A percentile compares a stretch with the other conserved stretches of the same genome.
phyloP scores from a whole-genome alignment of 2,329 filamentous ascomycete species.

The Neonectria coccinea region DNA sequence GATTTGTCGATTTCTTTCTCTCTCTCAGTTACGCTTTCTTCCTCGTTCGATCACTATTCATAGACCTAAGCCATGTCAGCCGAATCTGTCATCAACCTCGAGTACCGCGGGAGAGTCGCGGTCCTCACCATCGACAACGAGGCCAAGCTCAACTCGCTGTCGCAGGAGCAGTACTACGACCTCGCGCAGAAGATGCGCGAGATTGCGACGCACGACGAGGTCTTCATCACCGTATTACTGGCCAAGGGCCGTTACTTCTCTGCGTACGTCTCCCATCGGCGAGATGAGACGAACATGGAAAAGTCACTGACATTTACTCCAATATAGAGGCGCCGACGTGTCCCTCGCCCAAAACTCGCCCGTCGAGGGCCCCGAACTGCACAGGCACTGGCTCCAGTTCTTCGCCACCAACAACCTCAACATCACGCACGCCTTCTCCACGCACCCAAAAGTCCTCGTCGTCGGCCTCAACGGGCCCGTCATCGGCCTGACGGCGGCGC shows the following conservation, averaged over 20 bases:
- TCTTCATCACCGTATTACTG: constrained; percentile 86
- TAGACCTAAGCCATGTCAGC: constrained; percentile 28
- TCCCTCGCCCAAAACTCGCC: constrained; percentile 62
- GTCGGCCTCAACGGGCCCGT: constrained; percentile 92
- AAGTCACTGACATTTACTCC: constrained; percentile 17
- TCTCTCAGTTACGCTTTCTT: neutral
- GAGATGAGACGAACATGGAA: neutral
- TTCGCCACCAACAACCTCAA: constrained; percentile 92
- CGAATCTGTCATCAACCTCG: constrained; percentile 50
- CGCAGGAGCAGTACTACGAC: constrained; percentile 78
- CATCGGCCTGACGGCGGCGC: constrained; percentile 86
- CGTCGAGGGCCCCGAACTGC: constrained; percentile 52
- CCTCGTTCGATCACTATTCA: neutral
- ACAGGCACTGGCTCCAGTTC: constrained; percentile 70
- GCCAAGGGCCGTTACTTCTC: constrained; percentile 89
- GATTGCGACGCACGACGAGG: constrained; percentile 81
- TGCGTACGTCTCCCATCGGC: constrained; percentile 68
- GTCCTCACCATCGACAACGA: constrained; percentile 88
- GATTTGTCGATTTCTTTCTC: neutral
- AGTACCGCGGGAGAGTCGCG: constrained; percentile 61
- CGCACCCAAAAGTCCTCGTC: constrained; percentile 93
- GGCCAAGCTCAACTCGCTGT: constrained; percentile 88
- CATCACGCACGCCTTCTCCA: constrained; percentile 89
- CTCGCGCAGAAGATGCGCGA: constrained; percentile 80
- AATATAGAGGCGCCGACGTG: constrained; percentile 81